Conservation (phyloP, 345 rosid species). For the Luvunga scandens region DNA sequence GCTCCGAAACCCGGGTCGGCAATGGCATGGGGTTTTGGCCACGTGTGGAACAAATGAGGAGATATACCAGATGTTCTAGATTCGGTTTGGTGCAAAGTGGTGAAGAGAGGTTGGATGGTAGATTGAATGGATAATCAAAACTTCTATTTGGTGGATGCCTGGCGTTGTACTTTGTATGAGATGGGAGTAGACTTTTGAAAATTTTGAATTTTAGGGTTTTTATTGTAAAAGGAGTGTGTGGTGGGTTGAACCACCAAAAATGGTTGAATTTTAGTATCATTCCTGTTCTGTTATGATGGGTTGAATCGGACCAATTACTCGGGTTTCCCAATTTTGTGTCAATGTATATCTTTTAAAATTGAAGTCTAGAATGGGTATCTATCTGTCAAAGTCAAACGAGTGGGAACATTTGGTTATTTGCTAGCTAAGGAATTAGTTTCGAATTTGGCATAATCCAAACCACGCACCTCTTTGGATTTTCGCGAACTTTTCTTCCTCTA, state of each 20-base stretch:
- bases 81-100: constrained; percentile 6
- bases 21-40: constrained; percentile 9
- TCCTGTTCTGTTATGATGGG: neutral
- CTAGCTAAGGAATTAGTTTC: neutral
- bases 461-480: neutral
- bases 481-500: neutral
- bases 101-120: constrained; percentile 14
- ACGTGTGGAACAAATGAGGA: neutral
- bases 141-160: constrained; percentile 16
- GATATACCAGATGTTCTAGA: no score
- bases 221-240: neutral
- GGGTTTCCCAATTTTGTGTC: no score
- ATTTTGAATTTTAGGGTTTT: neutral
- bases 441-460: neutral
- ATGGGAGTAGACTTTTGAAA: constrained; percentile 17
- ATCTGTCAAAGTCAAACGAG: neutral
- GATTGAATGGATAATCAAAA: constrained; percentile 19
- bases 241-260: constrained; percentile 25
- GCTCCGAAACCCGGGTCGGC: neutral
- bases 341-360: neutral
- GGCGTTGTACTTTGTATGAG: constrained; percentile 10
- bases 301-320: neutral
- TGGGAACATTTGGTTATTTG: neutral
- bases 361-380: neutral
- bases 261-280: constrained; percentile 22